Evolutionary conservation across 495 filamentous ascomycete species (phyloP).

Genomic region (Lophiostoma macrostomum): DNA sequence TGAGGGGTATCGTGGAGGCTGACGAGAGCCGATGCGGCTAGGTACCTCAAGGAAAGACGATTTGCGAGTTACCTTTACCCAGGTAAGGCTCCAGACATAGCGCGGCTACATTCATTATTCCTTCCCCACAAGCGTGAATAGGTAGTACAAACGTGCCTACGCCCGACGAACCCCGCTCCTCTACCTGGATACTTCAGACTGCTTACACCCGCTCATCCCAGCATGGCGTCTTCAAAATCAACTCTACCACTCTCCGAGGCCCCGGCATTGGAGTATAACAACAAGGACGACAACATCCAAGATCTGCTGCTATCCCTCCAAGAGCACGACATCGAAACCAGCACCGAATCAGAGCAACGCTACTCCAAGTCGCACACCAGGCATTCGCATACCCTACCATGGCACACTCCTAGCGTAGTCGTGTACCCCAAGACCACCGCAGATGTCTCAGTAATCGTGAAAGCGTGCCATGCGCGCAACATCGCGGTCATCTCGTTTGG

Average conservation of each 20-base stretch:
- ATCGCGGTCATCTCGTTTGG: constrained; percentile 72
- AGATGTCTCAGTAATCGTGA: constrained; percentile 61
- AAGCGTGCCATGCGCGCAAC: constrained; percentile 61
- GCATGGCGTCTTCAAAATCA: constrained; percentile 11
- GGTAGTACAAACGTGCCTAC: too few relatives aligned
- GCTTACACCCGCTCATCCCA: too few relatives aligned
- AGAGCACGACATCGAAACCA: not conserved
- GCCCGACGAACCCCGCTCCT: too few relatives aligned
- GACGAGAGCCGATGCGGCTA: too few relatives aligned
- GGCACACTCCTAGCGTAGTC: constrained; percentile 26
- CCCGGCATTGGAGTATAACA: constrained; percentile 7
- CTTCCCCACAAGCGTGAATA: too few relatives aligned
- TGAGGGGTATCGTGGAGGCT: too few relatives aligned
- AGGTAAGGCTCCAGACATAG: too few relatives aligned
- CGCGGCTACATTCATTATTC: too few relatives aligned
- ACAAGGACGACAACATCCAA: constrained; percentile 3
- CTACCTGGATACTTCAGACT: too few relatives aligned
- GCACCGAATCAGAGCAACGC: not conserved
- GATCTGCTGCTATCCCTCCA: not conserved
- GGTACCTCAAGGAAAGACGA: too few relatives aligned
- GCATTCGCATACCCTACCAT: not conserved
- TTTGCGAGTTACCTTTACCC: too few relatives aligned
- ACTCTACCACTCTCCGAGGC: constrained; percentile 15
- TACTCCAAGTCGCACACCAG: constrained; percentile 1
- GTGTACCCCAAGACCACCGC: constrained; percentile 36